Base-by-base conservation (phyloP, 1,139 yeast species). In the Geotrichum reessii region DNA sequence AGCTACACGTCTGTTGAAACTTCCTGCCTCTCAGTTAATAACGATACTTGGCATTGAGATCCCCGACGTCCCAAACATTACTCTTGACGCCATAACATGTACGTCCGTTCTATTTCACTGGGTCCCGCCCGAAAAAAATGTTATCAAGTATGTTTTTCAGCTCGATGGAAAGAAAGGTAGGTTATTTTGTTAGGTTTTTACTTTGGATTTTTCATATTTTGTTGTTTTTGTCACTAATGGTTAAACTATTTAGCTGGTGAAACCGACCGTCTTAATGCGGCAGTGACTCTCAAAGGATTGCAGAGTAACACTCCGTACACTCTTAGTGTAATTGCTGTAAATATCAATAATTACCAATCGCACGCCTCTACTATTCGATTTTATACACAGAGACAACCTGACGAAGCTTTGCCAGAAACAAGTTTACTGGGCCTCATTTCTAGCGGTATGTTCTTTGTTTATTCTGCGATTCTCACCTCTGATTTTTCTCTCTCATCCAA, bases 41-140 rank as follows among this genome's bases (percentile, higher is more conserved):
- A 77, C 76, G 62, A 72, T 76, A 14, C 71, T 84, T 53, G 80
- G 81, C 54, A 78, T 84, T 31, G 79, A 78, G 47, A 78, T 83
- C 19, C 88, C 89, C 1, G 78, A 79, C 40, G 75, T 84, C 5
- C 85, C 86, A 0, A 74, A 77, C 56, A 76, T 84, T 7, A 80
- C 85, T 3, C 76, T 84, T 11, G 86, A 82, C 63, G 76, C 77
- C 61, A 78, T 85, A 50, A 76, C 84, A 0, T 73, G 76, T 44
- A 72, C 75, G 17, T 71, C 79, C 4, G 77, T 84, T 24, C 76
- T 79, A 6, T 63, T 85, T 27, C 87, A 84, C 64, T 85, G 89
- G 90, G 81, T 81, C 52, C 61, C 69, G 47, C 71, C 78, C 50
- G 71, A 69, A 58, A 62, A 69, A 48, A 53, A 66, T 8, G 74